Base-by-base conservation (phyloP, 169 alveolate species). In the Babesia caballi region DNA sequence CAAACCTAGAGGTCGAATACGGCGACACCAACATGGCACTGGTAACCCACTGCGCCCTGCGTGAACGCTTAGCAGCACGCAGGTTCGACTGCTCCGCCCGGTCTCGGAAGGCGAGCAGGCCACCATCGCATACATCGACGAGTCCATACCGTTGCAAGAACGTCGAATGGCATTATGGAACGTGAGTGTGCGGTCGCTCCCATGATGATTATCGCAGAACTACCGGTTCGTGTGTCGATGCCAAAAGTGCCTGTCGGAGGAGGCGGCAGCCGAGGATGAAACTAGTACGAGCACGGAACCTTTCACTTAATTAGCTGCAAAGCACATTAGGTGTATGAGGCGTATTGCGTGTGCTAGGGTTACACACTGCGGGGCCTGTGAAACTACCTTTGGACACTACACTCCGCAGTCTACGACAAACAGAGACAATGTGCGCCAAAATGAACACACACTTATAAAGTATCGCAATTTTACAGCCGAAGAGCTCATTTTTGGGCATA, bases 1-100 rank as follows among this genome's bases (percentile, higher is more conserved):
- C 88, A 7, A 80, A 80, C 42, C 44, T 80, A 8, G 83, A 80
- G 44, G 25, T 80, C 5, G 83, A 69, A n/a, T 80, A 80, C 32
- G 58, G 25, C 2, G 38, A 50, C 40, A 38, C 59, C 57, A 69
- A 69, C 28, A 30, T 49, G 17, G 88, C 88, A 11, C 8, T 66
- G 52, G 88, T 80, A 58, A 27, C 56, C 9, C 32, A 23, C n/a
- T 1, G 19, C 17, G 23, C 25, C 44, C 2, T 38, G 30, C 6
- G 5, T 9, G 25, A 23, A 15, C n/a, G 19, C 8, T 0, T 63
- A 25, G 51, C 12, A 11, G 17, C 5, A 50, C 25, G 3, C 41
- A 77, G 85, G 65, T 66, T 25, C 42, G 38, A 23, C 63, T 60
- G 19, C 68, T 80, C 12, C 33, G 49, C n/a, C 68, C 65, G 21